Evolutionary conservation across 2,329 filamentous ascomycete genomes (phyloP).

Genomic region (Paraconiothyrium brasiliense): DNA sequence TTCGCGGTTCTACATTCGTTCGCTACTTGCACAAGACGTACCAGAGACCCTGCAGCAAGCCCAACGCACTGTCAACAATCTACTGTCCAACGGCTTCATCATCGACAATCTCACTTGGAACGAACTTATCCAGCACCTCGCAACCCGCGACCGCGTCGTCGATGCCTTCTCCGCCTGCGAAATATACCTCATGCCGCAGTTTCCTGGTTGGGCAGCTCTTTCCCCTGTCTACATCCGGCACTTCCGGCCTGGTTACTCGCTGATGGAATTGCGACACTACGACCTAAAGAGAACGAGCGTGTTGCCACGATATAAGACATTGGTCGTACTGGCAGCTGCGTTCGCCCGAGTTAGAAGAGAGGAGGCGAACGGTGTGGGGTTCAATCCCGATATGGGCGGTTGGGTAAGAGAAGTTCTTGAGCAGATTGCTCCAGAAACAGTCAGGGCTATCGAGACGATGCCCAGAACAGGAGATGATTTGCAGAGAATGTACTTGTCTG

Average conservation of each 20-base stretch:
- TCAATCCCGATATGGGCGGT: slow-evolving; percentile 27
- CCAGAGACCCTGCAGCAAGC: slow-evolving; percentile 40
- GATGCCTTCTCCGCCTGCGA: slow-evolving; percentile 81
- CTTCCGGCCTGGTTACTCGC: slow-evolving; percentile 33
- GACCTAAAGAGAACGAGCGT: slow-evolving; percentile 36
- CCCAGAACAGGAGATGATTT: slow-evolving; percentile 47
- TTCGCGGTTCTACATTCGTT: slow-evolving; percentile 62
- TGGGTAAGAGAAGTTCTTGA: slow-evolving; percentile 44
- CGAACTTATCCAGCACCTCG: slow-evolving; percentile 74
- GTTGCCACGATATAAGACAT: slow-evolving; percentile 55
- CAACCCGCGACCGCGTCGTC: slow-evolving; percentile 65
- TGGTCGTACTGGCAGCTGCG: slow-evolving; percentile 54
- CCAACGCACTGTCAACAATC: slow-evolving; percentile 57
- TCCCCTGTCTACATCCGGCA: slow-evolving; percentile 35
- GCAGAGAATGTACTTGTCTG: slow-evolving; percentile 38
- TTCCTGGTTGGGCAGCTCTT: slow-evolving; percentile 73
- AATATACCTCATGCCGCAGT: slow-evolving; percentile 77
- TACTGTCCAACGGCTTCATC: slow-evolving; percentile 73
- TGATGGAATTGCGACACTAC: slow-evolving; percentile 41
- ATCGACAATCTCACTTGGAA: slow-evolving; percentile 86
- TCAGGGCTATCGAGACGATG: slow-evolving; percentile 57
- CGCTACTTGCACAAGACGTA: slow-evolving; percentile 63
- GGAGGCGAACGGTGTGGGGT: slow-evolving; percentile 44
- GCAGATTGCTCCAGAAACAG: slow-evolving; percentile 49
- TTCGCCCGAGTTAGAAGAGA: slow-evolving; percentile 46